Evolutionary conservation across 2,329 filamentous ascomycete species (phyloP).

Genomic region (Colletotrichum tofieldiae): DNA sequence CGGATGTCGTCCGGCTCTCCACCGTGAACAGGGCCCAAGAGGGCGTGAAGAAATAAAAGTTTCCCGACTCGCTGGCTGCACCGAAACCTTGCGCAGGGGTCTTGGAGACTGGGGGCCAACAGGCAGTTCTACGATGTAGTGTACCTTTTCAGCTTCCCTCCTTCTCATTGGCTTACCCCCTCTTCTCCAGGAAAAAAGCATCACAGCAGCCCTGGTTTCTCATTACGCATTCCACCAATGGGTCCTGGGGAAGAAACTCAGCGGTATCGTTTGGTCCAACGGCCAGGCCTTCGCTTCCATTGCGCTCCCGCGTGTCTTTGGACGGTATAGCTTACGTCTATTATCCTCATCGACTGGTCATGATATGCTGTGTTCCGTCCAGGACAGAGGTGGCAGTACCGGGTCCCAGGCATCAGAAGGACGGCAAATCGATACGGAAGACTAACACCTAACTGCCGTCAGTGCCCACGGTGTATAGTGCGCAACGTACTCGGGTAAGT

Average conservation of each 20-base stretch:
- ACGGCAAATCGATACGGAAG: neutral
- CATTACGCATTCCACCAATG: conserved; percentile 30
- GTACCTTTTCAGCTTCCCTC: too few relatives aligned
- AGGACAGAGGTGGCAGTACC: neutral
- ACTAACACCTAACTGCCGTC: neutral
- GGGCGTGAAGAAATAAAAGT: neutral
- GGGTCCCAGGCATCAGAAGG: neutral
- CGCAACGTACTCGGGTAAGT: neutral
- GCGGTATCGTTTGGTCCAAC: neutral
- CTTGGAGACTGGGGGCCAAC: neutral
- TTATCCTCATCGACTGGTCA: neutral
- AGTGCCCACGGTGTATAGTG: neutral
- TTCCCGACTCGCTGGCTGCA: conserved; percentile 9
- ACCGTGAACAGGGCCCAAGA: neutral
- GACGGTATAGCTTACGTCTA: neutral
- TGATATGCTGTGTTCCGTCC: neutral
- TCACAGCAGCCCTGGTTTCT: neutral
- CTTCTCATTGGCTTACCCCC: neutral
- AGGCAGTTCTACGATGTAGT: neutral
- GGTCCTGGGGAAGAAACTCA: conserved; percentile 17
- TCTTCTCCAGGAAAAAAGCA: neutral
- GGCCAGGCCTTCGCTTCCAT: neutral
- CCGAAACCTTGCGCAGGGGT: neutral
- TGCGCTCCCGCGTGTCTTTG: neutral
- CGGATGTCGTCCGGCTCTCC: neutral